Evolutionary conservation across 2,329 filamentous ascomycete species (phyloP), one percentile per base, ranked within the genome.

Genomic region (Fusarium sp.): DNA sequence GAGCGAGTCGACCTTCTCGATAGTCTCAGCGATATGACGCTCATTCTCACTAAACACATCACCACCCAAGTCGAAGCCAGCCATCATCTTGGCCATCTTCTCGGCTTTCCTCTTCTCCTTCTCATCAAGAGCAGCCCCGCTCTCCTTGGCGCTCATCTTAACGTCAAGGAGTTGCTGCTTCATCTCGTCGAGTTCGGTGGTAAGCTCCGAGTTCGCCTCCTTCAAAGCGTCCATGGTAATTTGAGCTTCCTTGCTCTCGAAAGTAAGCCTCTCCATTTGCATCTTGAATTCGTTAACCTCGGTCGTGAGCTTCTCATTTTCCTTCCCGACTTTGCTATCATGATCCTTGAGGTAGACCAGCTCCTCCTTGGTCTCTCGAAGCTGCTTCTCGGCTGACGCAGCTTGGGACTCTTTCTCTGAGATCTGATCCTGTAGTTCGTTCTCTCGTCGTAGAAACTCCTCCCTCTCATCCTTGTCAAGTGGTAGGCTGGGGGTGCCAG

Each of bases 21-120:
- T 95, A 66, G 94, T 90, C 66, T 91, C 89, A 61, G 92, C 89
- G 59, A 99, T 92, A 49, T 89, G 90, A 67, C 90, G 88, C 79
- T 99, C 96, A 72, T 97, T 97, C 59, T 96, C 92, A 71, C 94
- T 97, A 78, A 98, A 97, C 31, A 96, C 90, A 58, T 97, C 94
- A 47, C 91, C 91, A 42, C 94, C 95, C 33, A 99, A 87, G 75
- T 99, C 95, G 74, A 99, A 98, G 5, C 95, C 94, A 60, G 96
- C 96, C 95, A 99, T 97, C 96, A 99, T 99, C 86, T 97, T 92
- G 41, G 96, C 96, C 96, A 99, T 99, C 81, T 96, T 96, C 82
- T 99, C 96, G 1, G 94, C 93, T 86, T 99, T 99, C 83, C 94
- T 94, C 85, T 94, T 95, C 81, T 98, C 96, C 85, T 99, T 99